Percentiles rank a stretch among this genome's conserved stretches.
These are phyloP conservation scores for Tetraselmis striata DNA, from an alignment of 139 green algal genomes.

Conservation along the genomic window DNA sequence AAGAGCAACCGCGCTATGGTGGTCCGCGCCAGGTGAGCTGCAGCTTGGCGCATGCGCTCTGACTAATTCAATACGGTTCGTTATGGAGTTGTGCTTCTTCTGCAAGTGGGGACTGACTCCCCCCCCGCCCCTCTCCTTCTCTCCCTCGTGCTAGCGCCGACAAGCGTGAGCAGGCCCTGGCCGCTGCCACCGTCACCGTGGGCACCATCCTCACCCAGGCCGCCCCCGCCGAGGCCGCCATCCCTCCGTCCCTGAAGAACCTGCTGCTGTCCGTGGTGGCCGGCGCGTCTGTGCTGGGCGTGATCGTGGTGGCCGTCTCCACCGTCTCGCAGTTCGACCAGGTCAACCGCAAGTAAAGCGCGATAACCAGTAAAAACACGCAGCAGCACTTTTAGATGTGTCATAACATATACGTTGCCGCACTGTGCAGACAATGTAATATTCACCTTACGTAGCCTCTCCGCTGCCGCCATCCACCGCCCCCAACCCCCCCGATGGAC, in stretches of 20 bases:
- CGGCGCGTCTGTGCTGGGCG: constrained; percentile 72
- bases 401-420: too few species aligned
- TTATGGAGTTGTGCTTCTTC: too few species aligned
- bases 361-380: too few species aligned
- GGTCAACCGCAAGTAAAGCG: constrained; percentile 34
- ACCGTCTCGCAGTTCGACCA: constrained; percentile 80
- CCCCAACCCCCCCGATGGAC: too few species aligned
- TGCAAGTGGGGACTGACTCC: neutral
- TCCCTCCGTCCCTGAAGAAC: constrained; percentile 62
- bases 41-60: neutral
- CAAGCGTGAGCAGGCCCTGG: neutral
- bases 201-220: neutral
- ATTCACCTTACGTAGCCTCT: too few species aligned
- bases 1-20: neutral
- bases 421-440: too few species aligned
- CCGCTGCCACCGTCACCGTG: neutral
- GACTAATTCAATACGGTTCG: neutral
- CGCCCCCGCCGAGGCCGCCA: neutral
- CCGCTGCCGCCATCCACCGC: too few species aligned
- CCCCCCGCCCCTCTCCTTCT: neutral
- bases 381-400: too few species aligned
- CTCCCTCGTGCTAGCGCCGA: neutral
- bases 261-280: constrained; percentile 82
- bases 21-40: neutral
- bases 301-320: constrained; percentile 74